These are phyloP conservation scores for Cryphonectria parasitica DNA, from an alignment of 2,329 filamentous ascomycete species.

Conservation along the genomic window DNA sequence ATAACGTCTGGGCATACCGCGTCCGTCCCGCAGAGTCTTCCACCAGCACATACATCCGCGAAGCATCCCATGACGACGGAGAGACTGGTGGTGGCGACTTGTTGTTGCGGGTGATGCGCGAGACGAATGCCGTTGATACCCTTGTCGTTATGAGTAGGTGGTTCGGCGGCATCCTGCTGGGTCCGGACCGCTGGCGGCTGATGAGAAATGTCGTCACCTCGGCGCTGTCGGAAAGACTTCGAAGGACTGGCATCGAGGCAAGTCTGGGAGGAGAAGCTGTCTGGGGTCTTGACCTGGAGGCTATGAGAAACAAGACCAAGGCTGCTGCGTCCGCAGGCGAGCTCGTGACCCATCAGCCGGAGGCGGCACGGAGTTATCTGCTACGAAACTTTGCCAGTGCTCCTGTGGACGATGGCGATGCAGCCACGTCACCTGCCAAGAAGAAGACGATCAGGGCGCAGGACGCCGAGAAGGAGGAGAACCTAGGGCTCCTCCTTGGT, in stretches of 20 bases:
- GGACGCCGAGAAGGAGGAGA: conserved; percentile 67
- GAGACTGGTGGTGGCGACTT: conserved; percentile 63
- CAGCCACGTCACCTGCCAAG: conserved; percentile 41
- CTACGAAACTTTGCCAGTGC: conserved; percentile 62
- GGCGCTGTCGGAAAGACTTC: conserved; percentile 55
- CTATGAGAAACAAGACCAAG: conserved; percentile 47
- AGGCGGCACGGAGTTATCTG: conserved; percentile 66
- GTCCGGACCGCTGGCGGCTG: conserved; percentile 64
- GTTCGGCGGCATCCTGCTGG: conserved; percentile 66
- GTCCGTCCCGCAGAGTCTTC: conserved; percentile 39
- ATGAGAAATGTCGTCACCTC: conserved; percentile 62
- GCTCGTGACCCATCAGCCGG: conserved; percentile 75
- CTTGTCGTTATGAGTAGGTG: conserved; percentile 64
- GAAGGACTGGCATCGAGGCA: conserved; percentile 47
- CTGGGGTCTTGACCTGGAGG: conserved; percentile 63
- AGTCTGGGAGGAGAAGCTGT: conserved; percentile 56
- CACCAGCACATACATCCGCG: conserved; percentile 45
- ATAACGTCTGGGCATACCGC: conserved; percentile 63
- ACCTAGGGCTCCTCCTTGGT: conserved; percentile 70
- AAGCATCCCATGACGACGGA: conserved; percentile 64
- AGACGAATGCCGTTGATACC: conserved; percentile 53
- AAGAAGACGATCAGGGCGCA: conserved; percentile 57
- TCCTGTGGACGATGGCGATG: conserved; percentile 33
- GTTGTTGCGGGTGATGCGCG: conserved; percentile 57
- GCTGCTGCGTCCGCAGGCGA: conserved; percentile 45